A percentile compares a stretch with the other conserved stretches of the same genome.
phyloP scores from a whole-genome alignment of 202 grass and related monocot species.

The Zizania palustris region DNA sequence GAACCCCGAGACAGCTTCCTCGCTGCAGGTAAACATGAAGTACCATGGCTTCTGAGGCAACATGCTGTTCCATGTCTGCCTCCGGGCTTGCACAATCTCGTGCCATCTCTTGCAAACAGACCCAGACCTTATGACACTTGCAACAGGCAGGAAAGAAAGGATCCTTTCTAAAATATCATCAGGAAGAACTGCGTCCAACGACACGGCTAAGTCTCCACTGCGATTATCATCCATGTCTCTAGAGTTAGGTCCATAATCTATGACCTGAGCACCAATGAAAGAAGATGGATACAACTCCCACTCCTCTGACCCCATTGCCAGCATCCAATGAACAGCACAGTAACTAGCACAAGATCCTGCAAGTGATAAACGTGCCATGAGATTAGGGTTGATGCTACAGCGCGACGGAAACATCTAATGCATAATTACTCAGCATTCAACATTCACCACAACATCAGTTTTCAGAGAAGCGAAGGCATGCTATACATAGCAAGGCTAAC shows the following conservation, averaged over 20 bases:
- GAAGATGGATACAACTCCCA: constrained; percentile 60
- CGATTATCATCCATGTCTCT: constrained; percentile 42
- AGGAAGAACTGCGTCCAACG: constrained; percentile 60
- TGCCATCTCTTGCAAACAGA: constrained; percentile 87
- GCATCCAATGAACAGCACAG: constrained; percentile 23
- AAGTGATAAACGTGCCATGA: constrained; percentile 13
- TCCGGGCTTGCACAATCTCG: constrained; percentile 59
- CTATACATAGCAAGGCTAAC: not conserved
- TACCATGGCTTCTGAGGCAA: constrained; percentile 86
- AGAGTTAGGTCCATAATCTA: constrained; percentile 35
- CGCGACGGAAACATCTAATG: constrained; percentile 3
- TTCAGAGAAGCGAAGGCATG: constrained; percentile 18
- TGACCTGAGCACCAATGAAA: constrained; percentile 47
- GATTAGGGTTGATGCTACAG: constrained; percentile 28
- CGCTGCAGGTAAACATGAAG: constrained; percentile 87
- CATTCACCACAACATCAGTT: constrained; percentile 50
- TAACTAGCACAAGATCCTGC: constrained; percentile 41
- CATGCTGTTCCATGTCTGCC: constrained; percentile 53
- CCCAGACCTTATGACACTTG: constrained; percentile 69
- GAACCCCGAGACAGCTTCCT: constrained; percentile 65
- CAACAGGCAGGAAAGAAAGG: constrained; percentile 79
- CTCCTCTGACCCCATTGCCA: constrained; percentile 54
- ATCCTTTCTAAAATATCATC: constrained; percentile 86
- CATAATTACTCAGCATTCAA: not conserved
- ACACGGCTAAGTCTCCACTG: constrained; percentile 34